phyloP scores from a whole-genome alignment of 179 eudicot species.

The Gypsophila paniculata region DNA sequence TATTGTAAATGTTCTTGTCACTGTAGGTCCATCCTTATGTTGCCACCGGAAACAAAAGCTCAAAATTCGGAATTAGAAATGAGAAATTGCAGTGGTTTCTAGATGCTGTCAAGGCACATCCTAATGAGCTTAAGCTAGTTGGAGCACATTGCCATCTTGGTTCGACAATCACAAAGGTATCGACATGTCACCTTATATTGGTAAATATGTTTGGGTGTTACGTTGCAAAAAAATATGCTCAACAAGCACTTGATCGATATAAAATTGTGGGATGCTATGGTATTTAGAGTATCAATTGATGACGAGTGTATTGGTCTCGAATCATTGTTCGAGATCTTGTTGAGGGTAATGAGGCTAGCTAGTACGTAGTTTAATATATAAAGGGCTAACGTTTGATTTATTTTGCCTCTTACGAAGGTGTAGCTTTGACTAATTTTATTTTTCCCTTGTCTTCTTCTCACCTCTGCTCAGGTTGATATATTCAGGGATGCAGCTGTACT shows the following conservation, averaged over 20 bases:
- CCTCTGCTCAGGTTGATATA: constrained; percentile 65
- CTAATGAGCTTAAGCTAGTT: constrained; percentile 78
- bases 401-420: not conserved
- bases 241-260: not conserved
- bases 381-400: not conserved
- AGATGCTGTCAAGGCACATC: constrained; percentile 93
- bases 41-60: constrained; percentile 93
- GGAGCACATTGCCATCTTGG: constrained; percentile 99
- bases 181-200: not conserved
- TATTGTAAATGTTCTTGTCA: not conserved
- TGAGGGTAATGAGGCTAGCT: not conserved
- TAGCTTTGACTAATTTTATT: not conserved
- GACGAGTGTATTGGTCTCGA: not conserved
- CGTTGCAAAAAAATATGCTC: not conserved
- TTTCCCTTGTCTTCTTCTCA: not conserved
- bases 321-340: not conserved
- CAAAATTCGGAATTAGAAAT: constrained; percentile 92
- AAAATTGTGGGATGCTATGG: not conserved
- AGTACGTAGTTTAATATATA: not conserved
- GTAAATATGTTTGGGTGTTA: not conserved
- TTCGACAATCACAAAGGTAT: constrained; percentile 91
- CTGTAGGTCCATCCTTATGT: constrained; percentile 89
- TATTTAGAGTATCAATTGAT: not conserved
- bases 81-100: constrained; percentile 97
- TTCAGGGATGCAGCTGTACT: constrained; percentile 91